Percentiles rank a stretch among this genome's conserved stretches.
phyloP scores from a whole-genome alignment of 2,329 filamentous ascomycete species.

The Zopfia rhizophila region DNA sequence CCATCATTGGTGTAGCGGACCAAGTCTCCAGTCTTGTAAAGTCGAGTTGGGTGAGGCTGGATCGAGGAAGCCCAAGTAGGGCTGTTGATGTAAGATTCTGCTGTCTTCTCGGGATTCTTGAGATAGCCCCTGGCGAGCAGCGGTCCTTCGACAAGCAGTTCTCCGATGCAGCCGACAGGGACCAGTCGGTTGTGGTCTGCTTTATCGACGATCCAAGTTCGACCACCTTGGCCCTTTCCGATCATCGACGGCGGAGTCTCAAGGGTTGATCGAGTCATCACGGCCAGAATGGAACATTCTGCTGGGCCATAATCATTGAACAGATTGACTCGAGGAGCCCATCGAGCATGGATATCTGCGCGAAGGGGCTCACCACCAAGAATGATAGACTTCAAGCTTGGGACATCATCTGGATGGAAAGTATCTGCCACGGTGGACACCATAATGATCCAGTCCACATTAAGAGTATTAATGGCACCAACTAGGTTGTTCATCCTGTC shows the following conservation, averaged over 20 bases:
- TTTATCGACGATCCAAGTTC: constrained; percentile 37
- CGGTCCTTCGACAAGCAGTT: constrained; percentile 37
- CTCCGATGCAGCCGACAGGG: constrained; percentile 30
- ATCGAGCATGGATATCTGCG: neutral
- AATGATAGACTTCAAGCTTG: constrained; percentile 51
- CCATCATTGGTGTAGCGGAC: constrained; percentile 26
- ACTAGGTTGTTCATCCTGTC: constrained; percentile 63
- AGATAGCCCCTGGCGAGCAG: constrained; percentile 34
- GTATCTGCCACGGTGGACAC: constrained; percentile 64
- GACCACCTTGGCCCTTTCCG: constrained; percentile 18
- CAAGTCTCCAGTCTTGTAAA: constrained; percentile 38
- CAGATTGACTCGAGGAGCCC: neutral
- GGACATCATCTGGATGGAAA: constrained; percentile 52
- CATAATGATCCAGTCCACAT: constrained; percentile 47
- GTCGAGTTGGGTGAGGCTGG: constrained; percentile 14
- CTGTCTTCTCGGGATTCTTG: constrained; percentile 28
- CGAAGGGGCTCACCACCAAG: constrained; percentile 50
- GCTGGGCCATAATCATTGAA: constrained; percentile 8
- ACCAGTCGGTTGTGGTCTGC: constrained; percentile 28
- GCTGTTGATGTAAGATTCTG: constrained; percentile 21
- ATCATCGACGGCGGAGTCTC: constrained; percentile 16
- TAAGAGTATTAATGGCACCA: constrained; percentile 41
- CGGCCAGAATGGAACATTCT: constrained; percentile 24
- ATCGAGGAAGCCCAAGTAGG: constrained; percentile 18
- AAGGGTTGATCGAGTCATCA: constrained; percentile 10